phyloP scores from a whole-genome alignment of 768 basidiomycete genomes.

The Rhizopogon vinicolor region DNA sequence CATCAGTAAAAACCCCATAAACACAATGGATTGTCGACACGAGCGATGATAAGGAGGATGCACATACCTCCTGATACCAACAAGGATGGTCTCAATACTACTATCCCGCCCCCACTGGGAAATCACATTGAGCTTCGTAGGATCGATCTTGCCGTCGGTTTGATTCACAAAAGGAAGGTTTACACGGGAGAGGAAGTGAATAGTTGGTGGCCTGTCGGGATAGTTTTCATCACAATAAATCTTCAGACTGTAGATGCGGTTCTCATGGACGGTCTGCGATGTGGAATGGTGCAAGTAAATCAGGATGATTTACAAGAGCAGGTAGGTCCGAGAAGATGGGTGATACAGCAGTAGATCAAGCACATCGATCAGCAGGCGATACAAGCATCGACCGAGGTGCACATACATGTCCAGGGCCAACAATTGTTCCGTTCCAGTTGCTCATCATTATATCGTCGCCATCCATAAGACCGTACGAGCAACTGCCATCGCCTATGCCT shows the following conservation, averaged over 20 bases:
- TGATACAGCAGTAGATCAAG: neutral
- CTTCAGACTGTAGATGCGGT: conserved; percentile 94
- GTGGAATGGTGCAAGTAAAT: too few relatives aligned
- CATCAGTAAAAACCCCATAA: conserved; percentile 1
- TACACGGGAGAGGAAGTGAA: conserved; percentile 85
- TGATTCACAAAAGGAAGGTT: conserved; percentile 90
- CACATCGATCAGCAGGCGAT: neutral
- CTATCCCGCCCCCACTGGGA: conserved; percentile 67
- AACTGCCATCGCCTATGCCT: conserved; percentile 96
- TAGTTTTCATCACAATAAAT: conserved; percentile 78
- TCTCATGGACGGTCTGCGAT: conserved; percentile 90
- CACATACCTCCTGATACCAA: conserved; percentile 83
- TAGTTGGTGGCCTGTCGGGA: conserved; percentile 71
- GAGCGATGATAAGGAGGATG: neutral
- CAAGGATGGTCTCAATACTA: conserved; percentile 85
- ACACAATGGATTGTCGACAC: neutral
- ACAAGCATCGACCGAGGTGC: neutral
- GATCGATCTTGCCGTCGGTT: conserved; percentile 74
- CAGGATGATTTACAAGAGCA: too few relatives aligned
- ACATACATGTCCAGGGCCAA: conserved; percentile 94
- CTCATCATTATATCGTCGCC: conserved; percentile 96
- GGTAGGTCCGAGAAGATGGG: too few relatives aligned
- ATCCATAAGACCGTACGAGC: conserved; percentile 95
- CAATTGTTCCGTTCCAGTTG: conserved; percentile 98
- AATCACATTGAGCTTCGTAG: conserved; percentile 65